phyloP scores from a whole-genome alignment of 108 stramenopile genomes.

The Schizochytrium sp. region DNA sequence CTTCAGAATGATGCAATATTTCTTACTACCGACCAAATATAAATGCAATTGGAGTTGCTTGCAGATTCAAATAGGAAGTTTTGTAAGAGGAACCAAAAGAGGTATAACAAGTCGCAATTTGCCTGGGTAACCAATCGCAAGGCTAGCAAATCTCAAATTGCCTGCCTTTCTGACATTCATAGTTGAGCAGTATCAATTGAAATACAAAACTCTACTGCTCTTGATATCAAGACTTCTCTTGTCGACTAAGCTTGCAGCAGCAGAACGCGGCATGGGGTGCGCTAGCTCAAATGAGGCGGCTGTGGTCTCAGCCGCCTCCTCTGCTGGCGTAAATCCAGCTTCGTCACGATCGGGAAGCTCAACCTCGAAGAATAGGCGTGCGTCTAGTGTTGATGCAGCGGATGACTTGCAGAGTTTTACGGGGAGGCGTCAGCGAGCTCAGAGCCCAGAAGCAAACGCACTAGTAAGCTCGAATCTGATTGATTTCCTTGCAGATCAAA shows the following conservation, averaged over 20 bases:
- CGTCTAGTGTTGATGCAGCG: background rate
- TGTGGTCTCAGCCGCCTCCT: background rate
- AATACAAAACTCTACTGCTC: no score
- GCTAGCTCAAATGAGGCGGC: slow-evolving; percentile 4
- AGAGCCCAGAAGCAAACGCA: background rate
- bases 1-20: no score
- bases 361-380: background rate
- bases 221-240: no score
- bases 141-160: no score
- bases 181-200: no score
- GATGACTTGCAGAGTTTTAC: background rate
- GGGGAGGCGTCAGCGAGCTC: background rate
- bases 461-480: slow-evolving; percentile 5
- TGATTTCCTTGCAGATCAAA: slow-evolving; percentile 20
- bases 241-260: background rate
- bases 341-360: background rate
- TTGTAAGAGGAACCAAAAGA: no score
- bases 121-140: no score
- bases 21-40: no score
- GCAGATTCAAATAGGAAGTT: no score
- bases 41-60: no score
- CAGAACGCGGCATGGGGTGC: slow-evolving; percentile 9
- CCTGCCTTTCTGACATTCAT: no score
- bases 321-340: background rate
- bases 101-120: no score